A percentile compares a stretch with the other conserved stretches of the same genome.
phyloP scores from a whole-genome alignment of 23 red algal genomes.

The Cyanidiococcus yangmingshanensis region DNA sequence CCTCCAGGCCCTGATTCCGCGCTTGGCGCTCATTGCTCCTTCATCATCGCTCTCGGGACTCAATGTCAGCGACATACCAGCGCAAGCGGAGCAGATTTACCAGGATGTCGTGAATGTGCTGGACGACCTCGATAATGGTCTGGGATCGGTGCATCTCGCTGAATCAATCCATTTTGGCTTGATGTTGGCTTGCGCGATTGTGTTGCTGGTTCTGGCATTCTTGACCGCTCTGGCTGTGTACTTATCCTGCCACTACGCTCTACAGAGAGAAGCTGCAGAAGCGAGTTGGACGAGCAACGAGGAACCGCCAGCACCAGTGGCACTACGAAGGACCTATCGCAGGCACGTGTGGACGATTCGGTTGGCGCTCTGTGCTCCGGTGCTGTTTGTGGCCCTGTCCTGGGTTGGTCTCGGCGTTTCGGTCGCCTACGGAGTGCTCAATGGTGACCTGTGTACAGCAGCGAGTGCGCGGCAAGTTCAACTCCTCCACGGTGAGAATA shows the following conservation, averaged over 20 bases:
- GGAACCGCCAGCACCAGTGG: background rate
- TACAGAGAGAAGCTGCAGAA: background rate
- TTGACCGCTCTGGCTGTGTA: background rate
- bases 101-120: background rate
- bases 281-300: background rate
- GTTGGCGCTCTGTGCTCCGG: background rate
- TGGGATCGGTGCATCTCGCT: background rate
- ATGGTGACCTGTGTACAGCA: slow-evolving; percentile 2
- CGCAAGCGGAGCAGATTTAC: background rate
- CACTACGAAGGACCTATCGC: background rate
- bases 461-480: slow-evolving; percentile 1
- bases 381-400: background rate
- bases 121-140: background rate
- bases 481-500: background rate
- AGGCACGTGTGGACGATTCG: background rate
- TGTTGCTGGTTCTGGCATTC: background rate
- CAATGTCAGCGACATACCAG: background rate
- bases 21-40: background rate
- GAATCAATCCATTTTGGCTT: slow-evolving; percentile 6
- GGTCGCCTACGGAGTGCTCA: slow-evolving; percentile 11
- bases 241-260: background rate
- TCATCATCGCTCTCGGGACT: background rate
- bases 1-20: background rate
- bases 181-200: background rate
- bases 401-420: slow-evolving; percentile 13